Percentiles rank a stretch among this genome's conserved stretches.
These are phyloP conservation scores for Pinus tabuliformis DNA, from an alignment of 75 land plant species.

Conservation along the genomic window DNA sequence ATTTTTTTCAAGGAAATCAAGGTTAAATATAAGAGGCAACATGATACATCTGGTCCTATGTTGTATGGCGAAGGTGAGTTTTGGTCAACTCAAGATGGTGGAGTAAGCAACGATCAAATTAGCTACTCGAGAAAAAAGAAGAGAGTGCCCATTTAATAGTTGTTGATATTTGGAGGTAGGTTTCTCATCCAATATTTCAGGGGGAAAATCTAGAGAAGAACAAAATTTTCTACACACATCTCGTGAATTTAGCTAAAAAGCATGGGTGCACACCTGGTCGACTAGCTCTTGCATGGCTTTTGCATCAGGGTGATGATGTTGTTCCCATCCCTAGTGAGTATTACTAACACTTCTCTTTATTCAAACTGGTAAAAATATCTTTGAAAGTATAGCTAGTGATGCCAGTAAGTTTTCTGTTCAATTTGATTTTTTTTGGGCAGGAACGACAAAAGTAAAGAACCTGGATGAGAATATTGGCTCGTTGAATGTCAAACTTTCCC, in stretches of 20 bases:
- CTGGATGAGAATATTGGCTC: conserved; percentile 41
- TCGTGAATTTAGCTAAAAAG: conserved; percentile 30
- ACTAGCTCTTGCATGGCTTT: conserved; percentile 57
- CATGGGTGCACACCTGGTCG: conserved; percentile 39
- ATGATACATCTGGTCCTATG: too few relatives aligned
- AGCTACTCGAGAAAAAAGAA: too few relatives aligned
- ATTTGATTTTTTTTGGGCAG: conserved; percentile 14
- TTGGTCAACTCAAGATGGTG: too few relatives aligned
- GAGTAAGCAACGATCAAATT: too few relatives aligned
- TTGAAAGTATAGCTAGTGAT: background rate
- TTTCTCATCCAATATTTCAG: conserved; percentile 30
- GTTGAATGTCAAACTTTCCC: conserved; percentile 34
- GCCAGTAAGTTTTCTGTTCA: background rate
- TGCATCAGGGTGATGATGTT: conserved; percentile 55
- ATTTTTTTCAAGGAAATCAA: too few relatives aligned
- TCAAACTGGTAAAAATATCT: background rate
- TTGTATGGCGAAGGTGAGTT: too few relatives aligned
- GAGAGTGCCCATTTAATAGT: too few relatives aligned
- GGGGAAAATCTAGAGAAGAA: conserved; percentile 42
- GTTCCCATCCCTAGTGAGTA: conserved; percentile 59
- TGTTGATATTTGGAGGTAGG: background rate
- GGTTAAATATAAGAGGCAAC: too few relatives aligned
- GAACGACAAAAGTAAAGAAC: conserved; percentile 49
- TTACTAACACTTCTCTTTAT: background rate
- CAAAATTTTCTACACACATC: conserved; percentile 32